Conservation (phyloP, 2,329 filamentous ascomycete genomes). For the Trichophyton simii region DNA sequence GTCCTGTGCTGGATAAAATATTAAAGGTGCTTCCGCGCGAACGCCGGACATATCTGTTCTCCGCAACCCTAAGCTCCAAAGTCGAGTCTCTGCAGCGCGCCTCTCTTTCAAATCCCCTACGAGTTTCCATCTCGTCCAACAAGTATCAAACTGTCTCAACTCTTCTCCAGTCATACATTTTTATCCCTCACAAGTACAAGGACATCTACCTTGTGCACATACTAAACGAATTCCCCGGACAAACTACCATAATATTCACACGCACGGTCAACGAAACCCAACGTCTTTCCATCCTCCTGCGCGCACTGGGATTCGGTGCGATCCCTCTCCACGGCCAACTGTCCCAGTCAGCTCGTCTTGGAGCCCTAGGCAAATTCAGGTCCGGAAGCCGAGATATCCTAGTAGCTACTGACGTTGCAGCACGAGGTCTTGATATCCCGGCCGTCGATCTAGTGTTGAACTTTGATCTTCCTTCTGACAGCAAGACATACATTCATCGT, state of each 20-base stretch:
- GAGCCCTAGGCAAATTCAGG: constrained; percentile 82
- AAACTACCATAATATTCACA: constrained; percentile 80
- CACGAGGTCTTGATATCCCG: constrained; percentile 81
- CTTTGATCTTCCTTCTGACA: constrained; percentile 69
- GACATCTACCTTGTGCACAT: constrained; percentile 81
- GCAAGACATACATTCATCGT: constrained; percentile 81
- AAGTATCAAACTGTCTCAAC: constrained; percentile 89
- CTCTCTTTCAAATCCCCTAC: constrained; percentile 68
- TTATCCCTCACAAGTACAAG: constrained; percentile 77
- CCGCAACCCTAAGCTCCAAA: constrained; percentile 85
- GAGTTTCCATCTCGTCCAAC: constrained; percentile 66
- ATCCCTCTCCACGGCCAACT: constrained; percentile 90
- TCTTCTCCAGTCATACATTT: constrained; percentile 72
- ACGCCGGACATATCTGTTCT: constrained; percentile 75
- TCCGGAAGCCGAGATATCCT: constrained; percentile 70
- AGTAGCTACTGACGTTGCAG: constrained; percentile 81
- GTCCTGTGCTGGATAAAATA: constrained; percentile 82
- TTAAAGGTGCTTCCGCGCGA: constrained; percentile 74
- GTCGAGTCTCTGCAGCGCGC: constrained; percentile 87
- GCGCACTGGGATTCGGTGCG: constrained; percentile 73
- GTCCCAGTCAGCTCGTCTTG: constrained; percentile 72
- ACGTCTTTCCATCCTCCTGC: constrained; percentile 67
- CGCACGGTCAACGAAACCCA: constrained; percentile 86
- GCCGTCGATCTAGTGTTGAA: constrained; percentile 77
- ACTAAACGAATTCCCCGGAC: constrained; percentile 74